Evolutionary conservation across 2,329 filamentous ascomycete genomes (phyloP), one percentile per base, ranked within the genome.

Genomic region (Elsinoe australis): DNA sequence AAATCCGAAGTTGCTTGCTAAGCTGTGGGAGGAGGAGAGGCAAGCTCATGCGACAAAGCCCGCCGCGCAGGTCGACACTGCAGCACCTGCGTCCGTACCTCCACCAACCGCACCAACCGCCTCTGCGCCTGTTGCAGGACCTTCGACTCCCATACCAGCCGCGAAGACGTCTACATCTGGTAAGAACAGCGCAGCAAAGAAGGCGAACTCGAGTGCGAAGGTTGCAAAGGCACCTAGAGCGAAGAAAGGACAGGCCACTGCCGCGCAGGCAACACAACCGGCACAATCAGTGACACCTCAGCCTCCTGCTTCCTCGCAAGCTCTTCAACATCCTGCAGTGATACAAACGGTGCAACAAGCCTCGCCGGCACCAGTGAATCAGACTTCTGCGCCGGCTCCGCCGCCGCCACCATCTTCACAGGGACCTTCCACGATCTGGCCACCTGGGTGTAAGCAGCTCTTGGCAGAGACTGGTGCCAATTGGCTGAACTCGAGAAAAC

Each of bases 1-100:
- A 55, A 74, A 80, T 54, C 77, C 77, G 3, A 61, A 64, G 8
- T 64, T 77, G 49, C 71, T 80, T 44, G 71, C 74, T 18, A 69
- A 54, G 45, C 68, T 80, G 6, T 78, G 75, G 75, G 74, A 78
- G 49, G 63, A 76, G 64, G 67, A 78, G 66, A 58, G 71, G 33
- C 59, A 61, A 45, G 56, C 62, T 10, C 68, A 70, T 49, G 49
- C 54, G 5, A 32, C 49, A 6, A 42, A 47, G 15, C n/a, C 41
- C 17, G 39, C 33, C 6, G 15, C 34, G 4, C 36, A 49, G 8
- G 39, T 26, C 28, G 6, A 24, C 28, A n/a, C n/a, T n/a, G 28
- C 5, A 9, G 14, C 48, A 19, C 26, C 49, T 24, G 29, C 33
- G 8, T 36, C 51, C 33, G n/a, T 28, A 14, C 10, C 38, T 19